Evolutionary conservation across 257 asterid genomes (phyloP), one percentile per base, ranked within the genome.

Genomic region (Galeopsis tetrahit): DNA sequence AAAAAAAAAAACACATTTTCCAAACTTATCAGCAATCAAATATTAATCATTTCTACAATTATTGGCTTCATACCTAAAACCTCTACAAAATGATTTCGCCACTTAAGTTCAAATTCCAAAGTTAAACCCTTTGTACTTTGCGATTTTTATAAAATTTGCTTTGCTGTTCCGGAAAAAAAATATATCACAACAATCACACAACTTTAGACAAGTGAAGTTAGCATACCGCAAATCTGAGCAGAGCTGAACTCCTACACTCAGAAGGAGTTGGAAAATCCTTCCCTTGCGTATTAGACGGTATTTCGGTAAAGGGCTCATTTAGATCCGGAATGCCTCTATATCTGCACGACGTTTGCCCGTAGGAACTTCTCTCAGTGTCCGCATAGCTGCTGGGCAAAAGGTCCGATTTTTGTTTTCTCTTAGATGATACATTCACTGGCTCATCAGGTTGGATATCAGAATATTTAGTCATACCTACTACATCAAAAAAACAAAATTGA

Each of bases 251-350:
- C 57, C 74, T 68, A 51, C 61, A 62, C 67, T 69, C 81, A 49
- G 69, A 40, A 66, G 68, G 85, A 58, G 43, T 38, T 38, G 6
- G 43, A 38, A 38, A 6, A 7, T 40, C 7, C 10, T 71, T 75
- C 78, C 67, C 83, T 67, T 71, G 79, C 36, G 32, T 34, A 51
- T 4, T 33, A 43, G 67, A 7, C 7, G 76, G 58, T 55, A 63
- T 74, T 15, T 70, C 81, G 2, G 71, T 38, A 75, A 81, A 70
- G 2, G 85, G 40, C 85, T 81, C 85, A 7, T 85, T 85, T 33
- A 85, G 82, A 71, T 85, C 90, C 0, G 86, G 90, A 73, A 85
- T 80, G 48, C 68, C 72, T 61, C 82, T 66, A 44, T 61, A 52
- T 46, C 58, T 21, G 28, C 1, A 21, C 28, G 28, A 21, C 1